Conservation (phyloP, 2,329 filamentous ascomycete species). For the Fusarium devonianum region DNA sequence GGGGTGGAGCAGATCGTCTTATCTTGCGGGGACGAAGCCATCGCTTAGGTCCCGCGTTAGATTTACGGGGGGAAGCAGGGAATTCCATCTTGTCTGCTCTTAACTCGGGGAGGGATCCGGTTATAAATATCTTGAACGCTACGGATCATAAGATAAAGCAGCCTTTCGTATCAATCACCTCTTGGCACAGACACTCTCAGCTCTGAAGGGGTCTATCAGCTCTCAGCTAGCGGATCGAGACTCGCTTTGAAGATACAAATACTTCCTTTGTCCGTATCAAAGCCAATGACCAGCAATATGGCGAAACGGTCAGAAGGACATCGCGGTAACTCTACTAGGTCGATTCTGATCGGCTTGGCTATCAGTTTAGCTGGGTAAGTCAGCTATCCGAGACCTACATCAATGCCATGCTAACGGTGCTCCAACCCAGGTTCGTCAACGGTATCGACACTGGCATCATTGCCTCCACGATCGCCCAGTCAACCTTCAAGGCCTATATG, state of each 20-base stretch:
- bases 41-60: neutral
- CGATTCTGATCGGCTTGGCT: slow-evolving; percentile 13
- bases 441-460: slow-evolving; percentile 22
- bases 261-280: too few relatives aligned
- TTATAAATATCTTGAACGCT: too few relatives aligned
- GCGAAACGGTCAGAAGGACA: slow-evolving; percentile 2
- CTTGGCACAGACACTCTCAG: too few relatives aligned
- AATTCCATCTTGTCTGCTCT: too few relatives aligned
- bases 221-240: too few relatives aligned
- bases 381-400: too few relatives aligned
- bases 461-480: slow-evolving; percentile 14
- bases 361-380: slow-evolving; percentile 18
- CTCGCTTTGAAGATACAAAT: too few relatives aligned
- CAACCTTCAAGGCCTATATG: slow-evolving; percentile 20
- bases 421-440: slow-evolving; percentile 8
- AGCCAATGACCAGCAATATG: neutral
- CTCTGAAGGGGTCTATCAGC: neutral
- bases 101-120: too few relatives aligned
- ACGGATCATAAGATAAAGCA: too few relatives aligned
- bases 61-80: too few relatives aligned
- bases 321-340: slow-evolving; percentile 17
- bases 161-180: too few relatives aligned
- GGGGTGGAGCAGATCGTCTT: neutral
- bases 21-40: neutral
- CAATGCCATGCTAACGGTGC: too few relatives aligned